A percentile compares a stretch with the other conserved stretches of the same genome.
Conservation (phyloP, 2,329 filamentous ascomycete species). For the Lachnum nothofagi region DNA sequence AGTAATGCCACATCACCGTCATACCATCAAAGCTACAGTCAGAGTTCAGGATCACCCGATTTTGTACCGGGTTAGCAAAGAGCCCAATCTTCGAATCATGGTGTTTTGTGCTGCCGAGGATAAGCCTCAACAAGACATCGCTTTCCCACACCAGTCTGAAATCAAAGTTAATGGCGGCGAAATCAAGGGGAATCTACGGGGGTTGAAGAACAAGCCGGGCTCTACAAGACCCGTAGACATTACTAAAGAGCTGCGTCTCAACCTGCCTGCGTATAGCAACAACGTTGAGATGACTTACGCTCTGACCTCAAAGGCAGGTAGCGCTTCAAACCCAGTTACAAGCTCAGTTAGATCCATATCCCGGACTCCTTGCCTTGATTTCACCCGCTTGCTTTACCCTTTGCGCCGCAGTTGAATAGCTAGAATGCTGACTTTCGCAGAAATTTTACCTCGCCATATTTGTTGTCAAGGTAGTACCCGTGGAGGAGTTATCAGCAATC, state of each 20-base stretch:
- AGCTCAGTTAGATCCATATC: constrained; percentile 24
- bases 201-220: constrained; percentile 91
- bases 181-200: constrained; percentile 86
- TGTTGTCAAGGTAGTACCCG: constrained; percentile 67
- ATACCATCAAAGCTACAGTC: constrained; percentile 54
- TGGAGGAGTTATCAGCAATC: constrained; percentile 63
- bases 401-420: constrained; percentile 14
- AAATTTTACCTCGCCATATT: constrained; percentile 69
- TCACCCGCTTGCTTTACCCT: constrained; percentile 7
- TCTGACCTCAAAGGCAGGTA: constrained; percentile 74
- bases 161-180: constrained; percentile 85
- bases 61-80: constrained; percentile 20
- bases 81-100: constrained; percentile 58
- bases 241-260: constrained; percentile 68
- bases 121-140: constrained; percentile 64
- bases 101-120: constrained; percentile 73
- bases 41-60: constrained; percentile 45
- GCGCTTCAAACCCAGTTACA: too few species aligned
- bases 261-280: constrained; percentile 65
- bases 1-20: constrained; percentile 34
- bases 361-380: constrained; percentile 11
- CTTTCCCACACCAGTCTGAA: constrained; percentile 89
- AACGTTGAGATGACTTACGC: constrained; percentile 84
- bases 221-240: constrained; percentile 92
- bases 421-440: constrained; percentile 39